Evolutionary conservation across 2,329 filamentous ascomycete genomes (phyloP).

Genomic region (Trichoderma guizhouense): DNA sequence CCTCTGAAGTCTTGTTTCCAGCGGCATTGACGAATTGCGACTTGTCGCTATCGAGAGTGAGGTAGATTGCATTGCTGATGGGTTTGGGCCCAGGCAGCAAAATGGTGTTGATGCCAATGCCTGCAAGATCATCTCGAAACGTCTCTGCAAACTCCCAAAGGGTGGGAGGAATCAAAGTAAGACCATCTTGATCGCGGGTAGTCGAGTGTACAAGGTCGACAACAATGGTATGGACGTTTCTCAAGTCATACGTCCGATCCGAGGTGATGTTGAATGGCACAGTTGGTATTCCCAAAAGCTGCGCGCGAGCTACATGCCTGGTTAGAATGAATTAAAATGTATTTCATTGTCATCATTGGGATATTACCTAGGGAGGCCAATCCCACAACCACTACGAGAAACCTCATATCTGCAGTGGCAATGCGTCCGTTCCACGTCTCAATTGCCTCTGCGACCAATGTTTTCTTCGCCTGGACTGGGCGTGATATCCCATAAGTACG

Average conservation of each 20-base stretch:
- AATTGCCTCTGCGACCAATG: background rate
- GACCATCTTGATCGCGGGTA: constrained; percentile 13
- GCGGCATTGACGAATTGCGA: constrained; percentile 42
- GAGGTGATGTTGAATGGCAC: constrained; percentile 15
- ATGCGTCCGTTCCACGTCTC: background rate
- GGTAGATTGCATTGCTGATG: constrained; percentile 36
- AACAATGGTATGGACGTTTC: constrained; percentile 9
- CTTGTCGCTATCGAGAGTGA: constrained; percentile 42
- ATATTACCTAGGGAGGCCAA: constrained; percentile 3
- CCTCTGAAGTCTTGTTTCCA: constrained; percentile 46
- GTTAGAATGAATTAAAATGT: background rate
- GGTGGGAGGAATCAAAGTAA: constrained; percentile 16
- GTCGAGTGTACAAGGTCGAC: constrained; percentile 8
- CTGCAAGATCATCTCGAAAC: constrained; percentile 12
- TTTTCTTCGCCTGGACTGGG: background rate
- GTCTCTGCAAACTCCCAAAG: constrained; percentile 18
- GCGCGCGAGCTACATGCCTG: background rate
- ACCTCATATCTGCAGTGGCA: background rate
- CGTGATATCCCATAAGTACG: background rate
- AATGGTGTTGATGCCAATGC: constrained; percentile 15
- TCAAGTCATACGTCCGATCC: constrained; percentile 6
- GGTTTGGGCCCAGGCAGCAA: background rate
- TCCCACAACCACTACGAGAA: background rate
- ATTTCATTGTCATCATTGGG: background rate
- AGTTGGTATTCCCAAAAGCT: constrained; percentile 19